Evolutionary conservation across 176 grass and related monocot genomes (phyloP).

Genomic region (Cymbopogon citratus): DNA sequence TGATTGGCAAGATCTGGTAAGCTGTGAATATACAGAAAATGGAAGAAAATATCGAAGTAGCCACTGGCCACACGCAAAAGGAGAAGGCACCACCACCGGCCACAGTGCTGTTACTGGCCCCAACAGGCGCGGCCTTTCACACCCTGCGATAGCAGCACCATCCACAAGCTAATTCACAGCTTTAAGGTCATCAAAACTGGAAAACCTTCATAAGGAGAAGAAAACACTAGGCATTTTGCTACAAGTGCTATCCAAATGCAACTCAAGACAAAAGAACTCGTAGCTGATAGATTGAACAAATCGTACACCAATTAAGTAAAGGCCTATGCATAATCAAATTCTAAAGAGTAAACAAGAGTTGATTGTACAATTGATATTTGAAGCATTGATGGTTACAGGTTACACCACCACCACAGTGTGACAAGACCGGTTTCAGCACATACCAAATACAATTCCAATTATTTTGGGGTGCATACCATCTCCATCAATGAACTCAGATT

Average conservation of each 20-base stretch:
- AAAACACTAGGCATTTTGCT: neutral
- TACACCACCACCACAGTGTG: neutral
- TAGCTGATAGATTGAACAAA: neutral
- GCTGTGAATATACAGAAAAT: no score
- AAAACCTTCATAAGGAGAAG: neutral
- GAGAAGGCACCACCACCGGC: no score
- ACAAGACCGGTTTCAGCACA: neutral
- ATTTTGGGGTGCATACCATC: neutral
- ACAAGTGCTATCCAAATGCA: neutral
- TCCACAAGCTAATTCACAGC: neutral
- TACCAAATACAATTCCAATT: neutral
- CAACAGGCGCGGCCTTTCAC: constrained; percentile 8
- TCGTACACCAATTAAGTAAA: neutral
- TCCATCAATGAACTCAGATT: constrained; percentile 43
- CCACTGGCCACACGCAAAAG: no score
- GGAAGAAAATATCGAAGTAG: no score
- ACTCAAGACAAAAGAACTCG: neutral
- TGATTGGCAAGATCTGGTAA: no score
- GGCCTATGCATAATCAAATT: neutral
- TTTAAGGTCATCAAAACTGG: no score
- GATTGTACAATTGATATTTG: neutral
- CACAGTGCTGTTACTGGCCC: constrained; percentile 21
- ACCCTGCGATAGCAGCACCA: neutral
- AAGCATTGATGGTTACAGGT: neutral
- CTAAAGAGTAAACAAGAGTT: neutral